Conservation (phyloP, 345 rosid genomes). For the Anastatica hierochuntica region DNA sequence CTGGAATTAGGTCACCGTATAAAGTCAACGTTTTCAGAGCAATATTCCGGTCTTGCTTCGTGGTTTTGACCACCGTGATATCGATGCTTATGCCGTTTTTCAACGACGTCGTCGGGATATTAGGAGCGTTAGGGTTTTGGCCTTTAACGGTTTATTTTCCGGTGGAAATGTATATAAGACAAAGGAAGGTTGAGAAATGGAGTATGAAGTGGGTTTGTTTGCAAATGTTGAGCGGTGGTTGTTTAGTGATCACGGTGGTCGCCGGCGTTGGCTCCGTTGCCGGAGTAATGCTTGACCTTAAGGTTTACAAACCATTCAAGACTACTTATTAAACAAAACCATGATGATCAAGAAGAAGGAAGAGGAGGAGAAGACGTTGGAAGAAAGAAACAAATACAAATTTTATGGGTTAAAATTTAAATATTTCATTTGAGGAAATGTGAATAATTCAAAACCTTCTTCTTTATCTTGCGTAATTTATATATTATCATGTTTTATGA, state of each 20-base stretch:
- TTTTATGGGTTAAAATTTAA: background rate
- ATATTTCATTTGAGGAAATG: conserved; percentile 18
- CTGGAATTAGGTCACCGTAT: conserved; percentile 23
- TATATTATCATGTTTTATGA: background rate
- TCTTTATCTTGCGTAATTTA: background rate
- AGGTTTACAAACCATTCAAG: conserved; percentile 33
- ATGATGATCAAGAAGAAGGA: conserved; percentile 1
- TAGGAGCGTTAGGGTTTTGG: conserved; percentile 75
- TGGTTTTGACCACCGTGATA: conserved; percentile 47
- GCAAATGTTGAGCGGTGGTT: conserved; percentile 41
- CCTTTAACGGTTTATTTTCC: no score
- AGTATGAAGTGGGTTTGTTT: conserved; percentile 54
- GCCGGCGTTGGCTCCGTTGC: conserved; percentile 62
- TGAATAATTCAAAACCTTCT: conserved; percentile 20
- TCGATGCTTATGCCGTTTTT: conserved; percentile 75
- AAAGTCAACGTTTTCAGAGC: conserved; percentile 47
- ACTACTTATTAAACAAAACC: conserved; percentile 17
- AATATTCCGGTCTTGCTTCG: conserved; percentile 43
- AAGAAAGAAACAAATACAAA: conserved; percentile 5
- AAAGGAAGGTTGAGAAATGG: conserved; percentile 51
- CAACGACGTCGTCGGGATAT: conserved; percentile 54
- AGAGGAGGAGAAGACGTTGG: background rate
- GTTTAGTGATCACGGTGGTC: conserved; percentile 44
- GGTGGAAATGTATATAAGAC: conserved; percentile 62
- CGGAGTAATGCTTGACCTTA: conserved; percentile 43